phyloP scores from a whole-genome alignment of 768 basidiomycete species.

The Lactarius evosmus region DNA sequence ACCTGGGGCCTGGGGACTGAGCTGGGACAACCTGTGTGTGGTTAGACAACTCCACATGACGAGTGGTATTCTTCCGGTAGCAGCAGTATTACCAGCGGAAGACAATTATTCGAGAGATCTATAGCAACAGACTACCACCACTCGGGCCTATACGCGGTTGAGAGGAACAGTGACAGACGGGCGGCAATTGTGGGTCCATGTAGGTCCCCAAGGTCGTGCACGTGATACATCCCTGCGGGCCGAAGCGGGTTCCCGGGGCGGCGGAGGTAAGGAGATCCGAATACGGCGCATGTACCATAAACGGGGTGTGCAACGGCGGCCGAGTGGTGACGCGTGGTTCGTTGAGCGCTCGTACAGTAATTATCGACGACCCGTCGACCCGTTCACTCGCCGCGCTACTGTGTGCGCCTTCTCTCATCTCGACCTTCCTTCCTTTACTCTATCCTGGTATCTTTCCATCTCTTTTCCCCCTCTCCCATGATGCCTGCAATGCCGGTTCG shows the following conservation, averaged over 20 bases:
- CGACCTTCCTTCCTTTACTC: not conserved
- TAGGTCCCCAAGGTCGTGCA: slow-evolving; percentile 30
- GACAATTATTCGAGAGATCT: not conserved
- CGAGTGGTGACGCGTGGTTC: slow-evolving; percentile 4
- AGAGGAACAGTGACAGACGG: not conserved
- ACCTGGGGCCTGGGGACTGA: not conserved
- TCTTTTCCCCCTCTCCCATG: not conserved
- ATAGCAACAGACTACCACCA: not conserved
- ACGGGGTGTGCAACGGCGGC: not conserved
- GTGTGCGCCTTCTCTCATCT: slow-evolving; percentile 3
- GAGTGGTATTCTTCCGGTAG: not conserved
- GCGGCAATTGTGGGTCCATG: slow-evolving; percentile 32
- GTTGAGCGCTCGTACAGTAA: slow-evolving; percentile 8
- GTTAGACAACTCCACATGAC: not conserved
- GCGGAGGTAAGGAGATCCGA: not conserved
- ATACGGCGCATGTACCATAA: not conserved
- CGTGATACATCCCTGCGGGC: not conserved
- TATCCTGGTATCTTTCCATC: not conserved
- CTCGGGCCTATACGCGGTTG: not conserved
- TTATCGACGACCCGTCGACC: not conserved
- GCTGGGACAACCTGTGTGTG: slow-evolving; percentile 9
- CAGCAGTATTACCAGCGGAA: not conserved
- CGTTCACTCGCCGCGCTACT: slow-evolving; percentile 3
- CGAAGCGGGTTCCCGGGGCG: not conserved
- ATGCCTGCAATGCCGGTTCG: slow-evolving; percentile 47